phyloP scores from a whole-genome alignment of 176 grass and related monocot genomes.

The sorghum (Sorghum bicolor) region DNA sequence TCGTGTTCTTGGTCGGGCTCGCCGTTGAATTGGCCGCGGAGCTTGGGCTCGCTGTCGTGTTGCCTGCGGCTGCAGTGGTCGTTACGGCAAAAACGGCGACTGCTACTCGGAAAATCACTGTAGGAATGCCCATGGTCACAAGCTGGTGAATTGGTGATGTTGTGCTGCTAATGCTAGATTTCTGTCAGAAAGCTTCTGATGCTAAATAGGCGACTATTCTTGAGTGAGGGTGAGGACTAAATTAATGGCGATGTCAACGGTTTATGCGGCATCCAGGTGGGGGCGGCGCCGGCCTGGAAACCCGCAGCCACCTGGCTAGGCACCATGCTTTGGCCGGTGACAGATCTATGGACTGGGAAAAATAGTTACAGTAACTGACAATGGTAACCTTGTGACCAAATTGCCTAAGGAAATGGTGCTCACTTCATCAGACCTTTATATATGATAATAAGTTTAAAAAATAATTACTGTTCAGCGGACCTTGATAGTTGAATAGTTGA shows the following conservation, averaged over 20 bases:
- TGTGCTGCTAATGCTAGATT: not conserved
- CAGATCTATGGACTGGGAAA: not conserved
- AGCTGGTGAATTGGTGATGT: not conserved
- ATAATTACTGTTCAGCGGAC: no score
- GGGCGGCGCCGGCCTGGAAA: not conserved
- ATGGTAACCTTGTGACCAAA: not conserved
- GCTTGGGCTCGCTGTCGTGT: not conserved
- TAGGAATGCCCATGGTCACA: not conserved
- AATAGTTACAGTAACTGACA: not conserved
- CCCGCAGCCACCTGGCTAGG: not conserved
- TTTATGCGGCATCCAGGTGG: constrained; percentile 5
- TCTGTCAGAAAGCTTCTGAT: not conserved
- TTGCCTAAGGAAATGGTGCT: not conserved
- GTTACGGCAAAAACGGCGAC: not conserved
- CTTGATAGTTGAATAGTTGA: no score
- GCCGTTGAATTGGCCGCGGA: not conserved
- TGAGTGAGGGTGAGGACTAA: not conserved
- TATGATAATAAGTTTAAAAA: not conserved
- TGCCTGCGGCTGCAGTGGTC: not conserved
- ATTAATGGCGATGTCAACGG: not conserved
- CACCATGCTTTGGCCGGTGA: constrained; percentile 11
- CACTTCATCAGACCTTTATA: not conserved
- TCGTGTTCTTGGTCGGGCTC: not conserved
- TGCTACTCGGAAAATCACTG: not conserved
- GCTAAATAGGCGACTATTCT: not conserved